Percentiles rank a stretch among this genome's conserved stretches.
phyloP scores from a whole-genome alignment of 2,329 filamentous ascomycete species.

The Colletotrichum sp. region DNA sequence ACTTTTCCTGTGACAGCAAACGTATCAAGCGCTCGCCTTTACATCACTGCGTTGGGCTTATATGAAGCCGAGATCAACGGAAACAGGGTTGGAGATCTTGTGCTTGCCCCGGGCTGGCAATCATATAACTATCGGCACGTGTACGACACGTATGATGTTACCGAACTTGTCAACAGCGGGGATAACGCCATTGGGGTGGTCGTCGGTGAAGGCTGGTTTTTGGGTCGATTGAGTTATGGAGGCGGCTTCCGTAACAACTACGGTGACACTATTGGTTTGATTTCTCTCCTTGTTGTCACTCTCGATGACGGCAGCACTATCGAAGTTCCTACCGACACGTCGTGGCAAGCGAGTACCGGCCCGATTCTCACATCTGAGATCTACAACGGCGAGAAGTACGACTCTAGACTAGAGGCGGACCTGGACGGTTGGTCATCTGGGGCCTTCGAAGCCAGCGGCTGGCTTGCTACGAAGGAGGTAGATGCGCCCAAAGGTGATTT shows the following conservation, averaged over 20 bases:
- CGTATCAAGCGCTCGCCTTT: slow-evolving; percentile 44
- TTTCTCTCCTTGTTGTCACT: slow-evolving; percentile 42
- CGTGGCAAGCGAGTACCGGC: slow-evolving; percentile 39
- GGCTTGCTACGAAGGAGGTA: slow-evolving; percentile 34
- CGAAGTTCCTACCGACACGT: slow-evolving; percentile 38
- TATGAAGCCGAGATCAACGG: slow-evolving; percentile 56
- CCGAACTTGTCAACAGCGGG: slow-evolving; percentile 36
- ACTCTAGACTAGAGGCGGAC: slow-evolving; percentile 38
- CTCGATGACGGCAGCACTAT: slow-evolving; percentile 33
- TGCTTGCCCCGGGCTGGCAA: slow-evolving; percentile 58
- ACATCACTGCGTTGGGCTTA: slow-evolving; percentile 51
- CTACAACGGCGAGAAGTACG: slow-evolving; percentile 59
- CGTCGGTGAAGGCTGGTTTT: slow-evolving; percentile 57
- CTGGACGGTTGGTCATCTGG: slow-evolving; percentile 29
- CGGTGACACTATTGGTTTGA: slow-evolving; percentile 42
- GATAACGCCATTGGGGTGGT: slow-evolving; percentile 44
- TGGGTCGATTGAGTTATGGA: slow-evolving; percentile 38
- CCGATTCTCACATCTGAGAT: slow-evolving; percentile 45
- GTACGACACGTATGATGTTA: slow-evolving; percentile 61
- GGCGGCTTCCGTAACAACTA: slow-evolving; percentile 37
- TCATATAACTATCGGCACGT: slow-evolving; percentile 54
- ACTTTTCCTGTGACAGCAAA: slow-evolving; percentile 23
- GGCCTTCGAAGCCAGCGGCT: slow-evolving; percentile 28
- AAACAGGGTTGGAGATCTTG: slow-evolving; percentile 39
- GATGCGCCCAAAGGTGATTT: slow-evolving; percentile 36